A percentile compares a stretch with the other conserved stretches of the same genome.
Conservation (phyloP, 129 eudicot genomes). For the Arctium minus region DNA sequence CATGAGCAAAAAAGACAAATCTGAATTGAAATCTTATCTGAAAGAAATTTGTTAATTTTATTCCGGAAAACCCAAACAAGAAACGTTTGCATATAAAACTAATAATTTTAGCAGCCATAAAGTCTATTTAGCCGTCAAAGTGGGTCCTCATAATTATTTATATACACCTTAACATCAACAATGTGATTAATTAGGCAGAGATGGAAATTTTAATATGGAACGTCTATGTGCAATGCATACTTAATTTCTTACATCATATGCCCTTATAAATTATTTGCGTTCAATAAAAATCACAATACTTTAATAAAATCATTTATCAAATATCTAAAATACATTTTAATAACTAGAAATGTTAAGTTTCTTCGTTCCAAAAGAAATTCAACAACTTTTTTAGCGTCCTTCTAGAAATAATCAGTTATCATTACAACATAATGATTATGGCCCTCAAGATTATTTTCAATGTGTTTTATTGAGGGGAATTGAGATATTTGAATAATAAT, state of each 20-base stretch:
- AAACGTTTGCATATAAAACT: not conserved
- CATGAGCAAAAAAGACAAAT: not conserved
- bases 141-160: slow-evolving; percentile 11
- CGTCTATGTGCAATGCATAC: slow-evolving; percentile 14
- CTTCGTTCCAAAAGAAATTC: not conserved
- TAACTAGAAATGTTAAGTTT: not conserved
- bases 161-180: slow-evolving; percentile 17
- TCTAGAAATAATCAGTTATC: not conserved
- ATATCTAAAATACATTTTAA: not conserved
- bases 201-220: not conserved
- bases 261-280: not conserved
- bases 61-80: not conserved
- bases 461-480: not conserved
- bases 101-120: slow-evolving; percentile 7
- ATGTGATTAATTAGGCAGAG: slow-evolving; percentile 6
- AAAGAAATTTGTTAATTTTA: not conserved
- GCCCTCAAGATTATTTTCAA: not conserved
- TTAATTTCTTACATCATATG: slow-evolving; percentile 9
- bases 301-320: not conserved
- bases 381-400: not conserved
- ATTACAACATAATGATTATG: not conserved
- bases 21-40: not conserved
- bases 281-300: not conserved
- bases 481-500: not conserved
- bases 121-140: slow-evolving; percentile 21